Evolutionary conservation across 1,284 basidiomycete genomes (phyloP), one percentile per base, ranked within the genome.

Genomic region (Ceratobasidium theobromae): DNA sequence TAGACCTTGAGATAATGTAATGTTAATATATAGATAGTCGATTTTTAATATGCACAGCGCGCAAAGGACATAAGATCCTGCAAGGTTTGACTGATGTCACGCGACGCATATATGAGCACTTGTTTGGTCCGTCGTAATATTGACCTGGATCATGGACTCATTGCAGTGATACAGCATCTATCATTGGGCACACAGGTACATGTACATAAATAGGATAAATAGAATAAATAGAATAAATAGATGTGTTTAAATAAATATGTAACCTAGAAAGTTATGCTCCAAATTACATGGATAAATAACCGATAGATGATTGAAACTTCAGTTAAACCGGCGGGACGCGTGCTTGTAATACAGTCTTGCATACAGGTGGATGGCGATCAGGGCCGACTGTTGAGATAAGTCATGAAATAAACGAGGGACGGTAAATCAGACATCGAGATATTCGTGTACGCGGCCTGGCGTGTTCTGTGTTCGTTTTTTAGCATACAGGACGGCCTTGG

Each of bases 331-430:
- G 16, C 16, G 35, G 35, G 8, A 8, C 8, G 16, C 16, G 35
- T 16, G 43, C 43, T 45, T 11, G 43, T 45, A n/a, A 45, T 45
- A 45, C 43, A 45, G 43, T 45, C 9, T 45, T 11, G 9, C 18
- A 21, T 45, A 21, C 43, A 45, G 18, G 43, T 5, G 6, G 43
- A 11, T 21, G 9, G 28, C 11, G 35, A n/a, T 35, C 21, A 57
- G 11, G 43, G 25, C 4, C 55, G 55, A 28, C 30, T 60, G 55
- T 60, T 60, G n/a, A 60, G 30, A 38, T 60, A 60, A 6, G 55
- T 60, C 45, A 60, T 32, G 55, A 60, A 60, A 30, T 60, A 60
- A 60, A 60, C 55, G 12, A 60, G 55, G 6, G 55, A 45, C 25
- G 55, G 43, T 23, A 60, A 32, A 32, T 60, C 55, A 25, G 55